Conservation (phyloP, 139 green algal genomes). For the Micromonas pusilla region DNA sequence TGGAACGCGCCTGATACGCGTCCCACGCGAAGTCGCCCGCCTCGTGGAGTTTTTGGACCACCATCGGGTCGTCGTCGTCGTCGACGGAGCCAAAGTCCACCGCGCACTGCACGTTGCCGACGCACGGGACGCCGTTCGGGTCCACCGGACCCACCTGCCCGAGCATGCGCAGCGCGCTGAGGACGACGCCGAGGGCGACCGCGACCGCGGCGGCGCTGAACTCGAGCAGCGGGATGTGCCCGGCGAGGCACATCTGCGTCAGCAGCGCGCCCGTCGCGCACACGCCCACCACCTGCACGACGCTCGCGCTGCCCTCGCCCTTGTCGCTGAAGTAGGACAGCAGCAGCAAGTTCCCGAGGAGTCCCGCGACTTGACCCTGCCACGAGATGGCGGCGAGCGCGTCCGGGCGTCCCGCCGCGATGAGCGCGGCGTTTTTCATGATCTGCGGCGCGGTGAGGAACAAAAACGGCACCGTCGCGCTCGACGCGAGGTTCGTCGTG, state of each 20-base stretch:
- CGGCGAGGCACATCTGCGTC: slow-evolving; percentile 42
- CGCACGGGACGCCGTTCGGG: not conserved
- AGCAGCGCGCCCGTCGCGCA: slow-evolving; percentile 28
- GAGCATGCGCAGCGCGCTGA: slow-evolving; percentile 14
- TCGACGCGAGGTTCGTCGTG: slow-evolving; percentile 4
- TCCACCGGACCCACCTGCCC: not conserved
- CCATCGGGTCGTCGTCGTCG: not conserved
- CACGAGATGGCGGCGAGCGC: slow-evolving; percentile 30
- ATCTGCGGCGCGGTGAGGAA: slow-evolving; percentile 67
- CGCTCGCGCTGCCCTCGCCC: slow-evolving; percentile 53
- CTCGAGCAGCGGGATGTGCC: slow-evolving; percentile 39
- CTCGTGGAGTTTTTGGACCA: no score
- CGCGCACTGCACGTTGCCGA: not conserved
- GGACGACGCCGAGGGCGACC: not conserved
- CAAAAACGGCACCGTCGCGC: slow-evolving; percentile 51
- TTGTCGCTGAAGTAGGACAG: slow-evolving; percentile 65
- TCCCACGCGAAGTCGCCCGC: not conserved
- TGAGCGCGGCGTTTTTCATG: slow-evolving; percentile 55
- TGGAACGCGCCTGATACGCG: not conserved
- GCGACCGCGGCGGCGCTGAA: slow-evolving; percentile 33
- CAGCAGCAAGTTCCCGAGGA: slow-evolving; percentile 61
- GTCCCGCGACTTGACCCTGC: slow-evolving; percentile 49
- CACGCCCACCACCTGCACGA: slow-evolving; percentile 43
- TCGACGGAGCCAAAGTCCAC: not conserved
- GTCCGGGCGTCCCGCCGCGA: slow-evolving; percentile 37